These are phyloP conservation scores for Amanita rubescens DNA, from an alignment of 768 basidiomycete genomes.

Conservation along the genomic window DNA sequence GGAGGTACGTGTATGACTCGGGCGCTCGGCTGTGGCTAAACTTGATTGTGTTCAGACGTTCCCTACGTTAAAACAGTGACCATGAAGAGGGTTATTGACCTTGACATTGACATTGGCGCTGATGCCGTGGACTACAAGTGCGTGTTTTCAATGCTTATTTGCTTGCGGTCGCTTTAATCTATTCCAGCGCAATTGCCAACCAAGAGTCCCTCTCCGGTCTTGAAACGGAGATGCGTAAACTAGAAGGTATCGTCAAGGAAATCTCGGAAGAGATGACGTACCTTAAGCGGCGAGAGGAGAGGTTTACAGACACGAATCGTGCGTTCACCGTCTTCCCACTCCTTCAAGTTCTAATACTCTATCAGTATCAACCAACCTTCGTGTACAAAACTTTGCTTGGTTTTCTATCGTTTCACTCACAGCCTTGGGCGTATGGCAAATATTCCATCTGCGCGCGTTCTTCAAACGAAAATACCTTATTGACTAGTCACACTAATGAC, in stretches of 20 bases:
- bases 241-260: constrained; percentile 93
- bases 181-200: constrained; percentile 87
- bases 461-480: constrained; percentile 96
- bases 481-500: constrained; percentile 38
- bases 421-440: constrained; percentile 87
- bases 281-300: constrained; percentile 82
- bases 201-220: constrained; percentile 93
- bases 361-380: constrained; percentile 90
- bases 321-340: constrained; percentile 21
- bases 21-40: background rate
- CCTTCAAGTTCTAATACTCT: constrained; percentile 6
- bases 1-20: constrained; percentile 44
- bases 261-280: constrained; percentile 91
- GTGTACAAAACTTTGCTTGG: constrained; percentile 91
- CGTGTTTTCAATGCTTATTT: constrained; percentile 19
- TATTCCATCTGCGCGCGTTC: constrained; percentile 88
- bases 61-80: constrained; percentile 39
- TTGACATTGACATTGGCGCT: constrained; percentile 96
- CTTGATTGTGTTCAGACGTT: constrained; percentile 28
- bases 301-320: constrained; percentile 88
- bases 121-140: constrained; percentile 99
- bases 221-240: constrained; percentile 97
- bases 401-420: constrained; percentile 77
- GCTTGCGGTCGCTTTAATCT: background rate
- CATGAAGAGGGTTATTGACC: constrained; percentile 67